phyloP scores from a whole-genome alignment of 2,329 filamentous ascomycete species.

The Penicillium concentricum region DNA sequence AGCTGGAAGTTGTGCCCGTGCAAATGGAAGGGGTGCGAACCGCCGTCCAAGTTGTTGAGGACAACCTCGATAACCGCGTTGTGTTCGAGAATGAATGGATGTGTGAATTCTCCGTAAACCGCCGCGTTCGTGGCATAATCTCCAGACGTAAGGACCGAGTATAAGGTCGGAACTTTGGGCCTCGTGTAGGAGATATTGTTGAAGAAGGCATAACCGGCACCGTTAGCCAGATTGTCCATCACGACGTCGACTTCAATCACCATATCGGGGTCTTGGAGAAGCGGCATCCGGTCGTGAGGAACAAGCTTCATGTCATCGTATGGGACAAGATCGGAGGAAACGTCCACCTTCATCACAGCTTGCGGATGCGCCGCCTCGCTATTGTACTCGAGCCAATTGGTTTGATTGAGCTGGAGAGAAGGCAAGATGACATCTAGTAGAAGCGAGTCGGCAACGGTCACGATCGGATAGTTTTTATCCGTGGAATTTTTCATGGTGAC shows the following conservation, averaged over 20 bases:
- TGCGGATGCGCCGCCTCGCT: slow-evolving; percentile 48
- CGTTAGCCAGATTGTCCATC: slow-evolving; percentile 71
- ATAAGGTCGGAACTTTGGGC: slow-evolving; percentile 28
- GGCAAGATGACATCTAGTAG: slow-evolving; percentile 35
- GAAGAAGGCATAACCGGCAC: slow-evolving; percentile 52
- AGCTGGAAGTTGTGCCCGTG: slow-evolving; percentile 67
- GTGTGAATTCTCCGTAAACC: slow-evolving; percentile 65
- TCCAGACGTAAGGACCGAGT: slow-evolving; percentile 38
- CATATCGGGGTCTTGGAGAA: slow-evolving; percentile 60
- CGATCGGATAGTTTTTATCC: slow-evolving; percentile 63
- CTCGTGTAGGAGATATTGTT: slow-evolving; percentile 28
- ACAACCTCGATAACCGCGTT: slow-evolving; percentile 46
- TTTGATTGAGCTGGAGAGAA: slow-evolving; percentile 39
- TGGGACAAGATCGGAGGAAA: slow-evolving; percentile 55
- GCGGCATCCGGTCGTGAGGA: slow-evolving; percentile 64
- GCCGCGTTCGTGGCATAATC: slow-evolving; percentile 52
- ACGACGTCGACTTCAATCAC: slow-evolving; percentile 56
- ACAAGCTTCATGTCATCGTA: slow-evolving; percentile 74
- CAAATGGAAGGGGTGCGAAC: slow-evolving; percentile 51
- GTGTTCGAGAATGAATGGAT: slow-evolving; percentile 47
- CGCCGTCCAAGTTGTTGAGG: slow-evolving; percentile 45
- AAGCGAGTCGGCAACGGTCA: slow-evolving; percentile 34
- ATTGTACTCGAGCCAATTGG: slow-evolving; percentile 63
- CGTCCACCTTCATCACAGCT: slow-evolving; percentile 27
- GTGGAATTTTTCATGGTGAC: slow-evolving; percentile 63